Base-by-base conservation (phyloP, 2,329 filamentous ascomycete genomes). In the Fusarium buxicola region DNA sequence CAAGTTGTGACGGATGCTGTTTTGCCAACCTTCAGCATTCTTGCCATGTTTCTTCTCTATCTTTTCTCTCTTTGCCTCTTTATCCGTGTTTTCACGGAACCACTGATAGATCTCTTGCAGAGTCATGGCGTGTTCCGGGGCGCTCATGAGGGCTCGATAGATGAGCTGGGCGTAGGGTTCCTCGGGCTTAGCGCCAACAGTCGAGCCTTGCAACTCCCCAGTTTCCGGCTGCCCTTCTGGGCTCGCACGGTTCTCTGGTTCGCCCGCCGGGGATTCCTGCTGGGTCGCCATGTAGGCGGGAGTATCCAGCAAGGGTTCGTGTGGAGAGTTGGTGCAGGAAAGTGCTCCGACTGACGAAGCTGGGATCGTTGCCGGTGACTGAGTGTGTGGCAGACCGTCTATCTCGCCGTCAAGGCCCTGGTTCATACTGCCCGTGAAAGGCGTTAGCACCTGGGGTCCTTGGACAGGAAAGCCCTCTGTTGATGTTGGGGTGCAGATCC, bases 1-100 rank as follows among this genome's bases (percentile, higher is more conserved):
- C 8, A 98, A 81, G 69, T 98, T 98, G 75, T 98, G 94, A 3
- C 94, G 87, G 65, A 98, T 96, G 74, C 92, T 96, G 76, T 97
- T 98, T 77, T 94, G 91, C 94, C 94, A 98, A 9, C 94, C 94
- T 68, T 88, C 90, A 48, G 60, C 60, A 31, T 63, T 63, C 24
- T 63, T 63, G 35, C 60, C 60, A 11, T 44, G 58, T 7, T 63
- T 62, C 45, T 61, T 65, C 8, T 47, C 61, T 31, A 48, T 27
- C 12, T 47, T 86, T 5, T 86, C 87, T 72, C 50, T 61, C 46
- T 93, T 95, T 52, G 85, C 82, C 4, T 92, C 86, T 75, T 95
- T 97, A 66, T 86, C 84, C 3, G 93, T 97, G 71, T 97, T 89
- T 25, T 89, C 83, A 36, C 86, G 82, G 71, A 98, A 96, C 93